Base-by-base conservation (phyloP, 2,329 filamentous ascomycete species). In the Alternaria brassicicola region DNA sequence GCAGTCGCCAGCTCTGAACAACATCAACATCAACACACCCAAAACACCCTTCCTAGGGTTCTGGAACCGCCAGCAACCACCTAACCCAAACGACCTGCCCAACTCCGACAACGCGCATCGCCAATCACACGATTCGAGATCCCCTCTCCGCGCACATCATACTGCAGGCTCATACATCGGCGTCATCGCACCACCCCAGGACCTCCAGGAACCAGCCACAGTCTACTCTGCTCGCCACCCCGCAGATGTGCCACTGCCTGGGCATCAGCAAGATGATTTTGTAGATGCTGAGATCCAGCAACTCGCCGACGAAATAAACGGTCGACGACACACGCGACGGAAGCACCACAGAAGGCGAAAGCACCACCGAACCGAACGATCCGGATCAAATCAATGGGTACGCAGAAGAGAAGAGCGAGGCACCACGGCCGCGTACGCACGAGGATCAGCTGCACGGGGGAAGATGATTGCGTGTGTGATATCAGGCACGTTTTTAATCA, bases 401-500 rank as follows among this genome's bases (percentile, higher is more conserved):
- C 74, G 75, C 1, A 55, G 68, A 13, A 57, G 63, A 39, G 31
- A 64, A 13, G 66, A 70, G 30, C 57, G 60, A 23, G 61, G 62
- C 33, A 38, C 61, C 12, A 61, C 65, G 35, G 52, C 46, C 12
- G 52, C 64, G 2, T 72, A 69, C 28, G 61, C 71, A 2, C 62
- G 61, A 7, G 72, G 67, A 35, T 56, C 66, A 17, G 71, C 73
- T 21, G 70, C 74, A 8, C 62, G 74, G 8, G 67, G 71, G 2
- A 77, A 77, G 53, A 60, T 70, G 48, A 61, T 71, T 12, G 69
- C 71, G 6, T 88, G 85, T 69, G 81, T 89, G 23, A 83, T 91
- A 6, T 90, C 90, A 6, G 89, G 88, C 1, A 61, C 84, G 6
- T 85, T 91, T 55, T 75, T 91, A 9, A 72, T 84, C 5, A 71